phyloP scores from a whole-genome alignment of 495 filamentous ascomycete species.

The Ramalina peruviana region DNA sequence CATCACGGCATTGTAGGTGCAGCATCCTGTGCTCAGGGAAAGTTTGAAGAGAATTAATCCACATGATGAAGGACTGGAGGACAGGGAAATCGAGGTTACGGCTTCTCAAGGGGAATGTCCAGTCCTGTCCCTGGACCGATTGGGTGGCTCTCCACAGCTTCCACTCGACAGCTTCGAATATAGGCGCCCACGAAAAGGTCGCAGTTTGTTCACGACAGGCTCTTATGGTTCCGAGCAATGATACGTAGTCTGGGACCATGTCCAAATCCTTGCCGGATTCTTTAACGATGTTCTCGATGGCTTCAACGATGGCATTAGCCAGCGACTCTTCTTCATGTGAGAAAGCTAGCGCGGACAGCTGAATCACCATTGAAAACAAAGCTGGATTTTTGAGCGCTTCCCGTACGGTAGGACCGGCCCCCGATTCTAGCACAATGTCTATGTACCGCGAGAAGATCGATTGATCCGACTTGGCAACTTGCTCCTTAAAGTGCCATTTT shows the following conservation, averaged over 20 bases:
- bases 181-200: slow-evolving; percentile 1
- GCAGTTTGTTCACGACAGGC: slow-evolving; percentile 1
- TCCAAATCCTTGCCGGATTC: slow-evolving; percentile 1
- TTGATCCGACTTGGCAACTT: slow-evolving; percentile 8
- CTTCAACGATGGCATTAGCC: slow-evolving; percentile 6
- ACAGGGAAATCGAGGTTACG: not conserved
- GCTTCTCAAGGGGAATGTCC: no score
- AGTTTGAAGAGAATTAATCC: slow-evolving; percentile 9
- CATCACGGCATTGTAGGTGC: slow-evolving; percentile 5
- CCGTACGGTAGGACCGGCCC: slow-evolving; percentile 11
- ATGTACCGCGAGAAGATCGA: slow-evolving; percentile 5
- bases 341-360: slow-evolving; percentile 6
- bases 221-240: slow-evolving; percentile 4
- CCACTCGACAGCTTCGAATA: slow-evolving; percentile 4
- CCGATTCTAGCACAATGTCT: slow-evolving; percentile 11
- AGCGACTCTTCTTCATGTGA: slow-evolving; percentile 6
- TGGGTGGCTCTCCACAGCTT: not conserved
- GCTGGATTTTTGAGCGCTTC: slow-evolving; percentile 8
- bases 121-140: no score
- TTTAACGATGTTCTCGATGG: slow-evolving; percentile 3
- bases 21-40: slow-evolving; percentile 11
- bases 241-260: slow-evolving; percentile 4
- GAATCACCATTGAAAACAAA: slow-evolving; percentile 11
- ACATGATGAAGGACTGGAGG: slow-evolving; percentile 9
- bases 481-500: slow-evolving; percentile 6